A percentile compares a stretch with the other conserved stretches of the same genome.
These are phyloP conservation scores for Verticillium isaacii DNA, from an alignment of 2,329 filamentous ascomycete genomes.

Conservation along the genomic window DNA sequence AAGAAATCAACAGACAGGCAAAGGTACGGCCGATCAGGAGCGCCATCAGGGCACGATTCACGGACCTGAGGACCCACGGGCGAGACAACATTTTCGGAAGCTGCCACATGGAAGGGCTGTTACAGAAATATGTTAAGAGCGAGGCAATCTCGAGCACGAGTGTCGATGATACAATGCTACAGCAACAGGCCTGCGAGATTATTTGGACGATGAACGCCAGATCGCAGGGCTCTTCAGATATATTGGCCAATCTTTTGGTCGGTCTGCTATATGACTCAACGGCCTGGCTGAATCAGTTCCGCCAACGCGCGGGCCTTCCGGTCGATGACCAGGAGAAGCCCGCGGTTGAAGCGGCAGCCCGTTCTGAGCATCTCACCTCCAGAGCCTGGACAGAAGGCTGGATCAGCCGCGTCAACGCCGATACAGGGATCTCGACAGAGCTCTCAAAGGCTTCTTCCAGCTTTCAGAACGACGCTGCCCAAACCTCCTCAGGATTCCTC, in stretches of 20 bases:
- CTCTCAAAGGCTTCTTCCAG: background rate
- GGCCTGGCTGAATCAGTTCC: slow-evolving; percentile 38
- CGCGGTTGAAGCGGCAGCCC: background rate
- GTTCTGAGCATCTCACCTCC: background rate
- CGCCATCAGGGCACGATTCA: slow-evolving; percentile 40
- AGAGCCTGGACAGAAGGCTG: background rate
- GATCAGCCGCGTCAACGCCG: background rate
- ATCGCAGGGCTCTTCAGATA: slow-evolving; percentile 42
- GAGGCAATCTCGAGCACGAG: slow-evolving; percentile 52
- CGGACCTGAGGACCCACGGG: slow-evolving; percentile 50
- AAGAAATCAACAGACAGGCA: slow-evolving; percentile 35
- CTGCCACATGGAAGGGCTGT: slow-evolving; percentile 48
- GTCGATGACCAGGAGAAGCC: background rate
- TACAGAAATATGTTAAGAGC: slow-evolving; percentile 48
- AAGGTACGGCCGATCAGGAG: slow-evolving; percentile 42
- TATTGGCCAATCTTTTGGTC: slow-evolving; percentile 51
- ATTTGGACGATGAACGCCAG: slow-evolving; percentile 50
- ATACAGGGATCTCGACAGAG: background rate
- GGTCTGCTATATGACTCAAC: slow-evolving; percentile 44
- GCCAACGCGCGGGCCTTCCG: background rate
- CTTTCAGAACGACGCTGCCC: background rate
- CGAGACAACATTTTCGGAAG: slow-evolving; percentile 53
- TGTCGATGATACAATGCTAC: slow-evolving; percentile 55
- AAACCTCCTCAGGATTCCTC: slow-evolving; percentile 33
- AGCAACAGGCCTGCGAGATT: slow-evolving; percentile 54